Evolutionary conservation across 208 protist species (phyloP), one percentile per base, ranked within the genome.

Genomic region (Acanthamoeba royreba): DNA sequence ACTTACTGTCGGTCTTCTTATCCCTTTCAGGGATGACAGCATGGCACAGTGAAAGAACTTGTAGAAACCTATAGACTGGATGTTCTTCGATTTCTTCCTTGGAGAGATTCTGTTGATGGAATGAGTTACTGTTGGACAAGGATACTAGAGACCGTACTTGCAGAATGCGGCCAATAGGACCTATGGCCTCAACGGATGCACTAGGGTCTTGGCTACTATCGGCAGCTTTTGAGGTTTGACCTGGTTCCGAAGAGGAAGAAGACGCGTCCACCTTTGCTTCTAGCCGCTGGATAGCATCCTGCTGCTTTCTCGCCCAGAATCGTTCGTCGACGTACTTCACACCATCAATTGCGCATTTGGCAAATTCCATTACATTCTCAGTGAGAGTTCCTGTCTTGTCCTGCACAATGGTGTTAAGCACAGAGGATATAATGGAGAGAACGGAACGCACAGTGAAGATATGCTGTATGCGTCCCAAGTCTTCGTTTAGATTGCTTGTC

Each of bases 311-410:
- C 69, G 17, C n/a, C 15, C 19, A 4, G n/a, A 17, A 79, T 31
- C 69, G 69, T 40, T 9, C 72, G 1, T 83, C 77, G 31, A 92
- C 74, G 72, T 95, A 92, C 53, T 95, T 69, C 5, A 33, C 25
- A 5, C 95, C 96, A 42, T 72, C 93, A 43, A 98, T 95, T 11
- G 93, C 94, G 81, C 96, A 98, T 42, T 93, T 93, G 74, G 77
- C 53, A 92, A 98, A 98, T n/a, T 97, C 88, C 98, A 98, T 98
- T 38, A 94, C 69, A 89, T 99, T 99, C 40, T 96, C 74, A 4
- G 98, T 99, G 15, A 99, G 94, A 28, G 98, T 99, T 45, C 98
- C 98, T 7, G 98, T 98, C 92, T 98, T 98, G 93, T 98, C 98
- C 25, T 66, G 93, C 72, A n/a, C n/a, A n/a, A n/a, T n/a, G n/a